A percentile compares a stretch with the other conserved stretches of the same genome.
Conservation (phyloP, 306 rosid species). For the Alnus rubra region DNA sequence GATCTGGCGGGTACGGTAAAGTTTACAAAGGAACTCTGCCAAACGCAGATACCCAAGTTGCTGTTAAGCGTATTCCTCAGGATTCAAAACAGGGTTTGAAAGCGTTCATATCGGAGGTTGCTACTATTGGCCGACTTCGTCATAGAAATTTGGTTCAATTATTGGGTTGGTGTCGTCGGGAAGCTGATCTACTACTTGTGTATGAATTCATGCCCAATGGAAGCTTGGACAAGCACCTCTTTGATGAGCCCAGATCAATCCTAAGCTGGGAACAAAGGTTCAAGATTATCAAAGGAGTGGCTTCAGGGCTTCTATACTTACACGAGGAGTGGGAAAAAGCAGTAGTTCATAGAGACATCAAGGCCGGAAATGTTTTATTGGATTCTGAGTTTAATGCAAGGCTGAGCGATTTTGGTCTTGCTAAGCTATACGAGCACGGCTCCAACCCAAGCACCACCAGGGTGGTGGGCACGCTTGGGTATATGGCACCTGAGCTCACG, state of each 20-base stretch:
- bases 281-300: conserved; percentile 55
- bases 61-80: conserved; percentile 54
- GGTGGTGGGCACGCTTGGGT: conserved; percentile 64
- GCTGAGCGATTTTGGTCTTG: conserved; percentile 64
- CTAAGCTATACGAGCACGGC: conserved; percentile 55
- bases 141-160: conserved; percentile 60
- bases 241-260: conserved; percentile 28
- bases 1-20: conserved; percentile 62
- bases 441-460: conserved; percentile 54
- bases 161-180: conserved; percentile 62
- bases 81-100: conserved; percentile 58
- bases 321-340: conserved; percentile 72
- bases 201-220: conserved; percentile 66
- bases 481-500: conserved; percentile 61
- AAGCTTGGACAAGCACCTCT: conserved; percentile 59
- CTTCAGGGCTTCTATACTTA: conserved; percentile 50
- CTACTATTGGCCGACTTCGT: conserved; percentile 55
- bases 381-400: conserved; percentile 55
- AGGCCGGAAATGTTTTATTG: conserved; percentile 61
- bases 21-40: conserved; percentile 55
- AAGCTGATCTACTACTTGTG: conserved; percentile 42
- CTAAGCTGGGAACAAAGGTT: conserved; percentile 61
- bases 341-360: conserved; percentile 64
- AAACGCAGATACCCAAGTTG: conserved; percentile 41
- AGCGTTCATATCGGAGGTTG: conserved; percentile 56